Conservation (phyloP, 2,329 filamentous ascomycete genomes). For the Cordyceps cateniannulata region DNA sequence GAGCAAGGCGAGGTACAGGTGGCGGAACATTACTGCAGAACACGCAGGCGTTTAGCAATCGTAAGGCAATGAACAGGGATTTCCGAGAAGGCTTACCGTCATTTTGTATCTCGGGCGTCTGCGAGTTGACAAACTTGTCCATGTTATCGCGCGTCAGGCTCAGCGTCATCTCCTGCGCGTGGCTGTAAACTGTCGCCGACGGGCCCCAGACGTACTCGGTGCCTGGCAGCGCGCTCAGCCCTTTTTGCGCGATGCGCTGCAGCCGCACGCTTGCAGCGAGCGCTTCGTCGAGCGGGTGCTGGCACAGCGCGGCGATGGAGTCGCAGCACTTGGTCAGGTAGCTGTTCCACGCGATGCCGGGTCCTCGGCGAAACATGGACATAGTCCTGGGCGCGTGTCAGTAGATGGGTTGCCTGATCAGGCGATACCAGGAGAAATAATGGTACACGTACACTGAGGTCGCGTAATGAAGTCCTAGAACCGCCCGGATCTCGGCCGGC, state of each 20-base stretch:
- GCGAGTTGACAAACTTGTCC: constrained; percentile 6
- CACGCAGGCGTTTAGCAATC: too few relatives aligned
- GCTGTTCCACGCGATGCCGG: constrained; percentile 1
- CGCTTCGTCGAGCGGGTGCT: background rate
- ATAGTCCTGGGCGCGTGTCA: background rate
- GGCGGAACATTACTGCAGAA: constrained; percentile 11
- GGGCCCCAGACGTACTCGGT: constrained; percentile 6
- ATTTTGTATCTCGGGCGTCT: background rate
- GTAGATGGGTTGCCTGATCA: background rate
- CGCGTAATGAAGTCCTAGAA: constrained; percentile 1
- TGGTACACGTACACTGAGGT: background rate
- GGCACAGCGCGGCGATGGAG: constrained; percentile 1
- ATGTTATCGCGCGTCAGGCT: constrained; percentile 1
- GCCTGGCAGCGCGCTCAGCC: background rate
- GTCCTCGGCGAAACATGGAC: constrained; percentile 8
- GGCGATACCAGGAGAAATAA: background rate
- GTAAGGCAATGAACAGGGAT: too few relatives aligned
- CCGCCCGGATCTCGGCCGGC: constrained; percentile 3
- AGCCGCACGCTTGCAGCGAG: background rate
- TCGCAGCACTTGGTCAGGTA: constrained; percentile 8
- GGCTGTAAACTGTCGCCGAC: background rate
- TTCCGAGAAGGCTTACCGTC: background rate
- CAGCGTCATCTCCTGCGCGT: constrained; percentile 4
- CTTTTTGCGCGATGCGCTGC: constrained; percentile 3
- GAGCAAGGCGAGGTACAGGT: constrained; percentile 21